Percentiles rank a stretch among this genome's conserved stretches.
Evolutionary conservation across 192 early-diverging fungal genomes (phyloP).

Genomic region (Backusella sp.): DNA sequence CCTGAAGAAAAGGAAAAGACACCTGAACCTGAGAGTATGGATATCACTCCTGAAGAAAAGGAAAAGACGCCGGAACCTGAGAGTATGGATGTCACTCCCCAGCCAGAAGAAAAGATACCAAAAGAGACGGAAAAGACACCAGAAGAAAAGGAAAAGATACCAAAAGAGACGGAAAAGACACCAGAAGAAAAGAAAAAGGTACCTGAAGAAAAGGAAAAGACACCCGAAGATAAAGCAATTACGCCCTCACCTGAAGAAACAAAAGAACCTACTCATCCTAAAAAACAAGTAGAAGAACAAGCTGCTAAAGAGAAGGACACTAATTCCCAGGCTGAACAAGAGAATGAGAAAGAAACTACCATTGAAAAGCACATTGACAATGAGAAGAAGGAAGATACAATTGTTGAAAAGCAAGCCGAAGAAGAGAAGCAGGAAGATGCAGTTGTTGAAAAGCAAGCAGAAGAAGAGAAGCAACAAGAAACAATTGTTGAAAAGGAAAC

Average conservation of each 20-base stretch:
- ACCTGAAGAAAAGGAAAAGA: background rate
- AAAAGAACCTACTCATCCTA: too few species aligned
- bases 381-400: background rate
- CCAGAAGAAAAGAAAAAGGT: too few species aligned
- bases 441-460: background rate
- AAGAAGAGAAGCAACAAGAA: background rate
- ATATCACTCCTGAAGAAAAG: too few species aligned
- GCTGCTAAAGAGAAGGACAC: too few species aligned
- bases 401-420: background rate
- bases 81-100: too few species aligned
- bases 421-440: background rate
- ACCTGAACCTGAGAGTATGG: too few species aligned
- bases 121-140: background rate
- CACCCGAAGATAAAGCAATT: background rate
- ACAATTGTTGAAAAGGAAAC: background rate
- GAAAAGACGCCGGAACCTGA: background rate
- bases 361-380: too few species aligned
- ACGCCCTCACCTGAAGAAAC: too few species aligned
- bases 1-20: too few species aligned
- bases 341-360: too few species aligned
- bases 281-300: too few species aligned
- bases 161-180: background rate
- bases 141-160: background rate
- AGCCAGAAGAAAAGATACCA: background rate
- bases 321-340: too few species aligned